Percentiles rank a stretch among this genome's conserved stretches.
Evolutionary conservation across 2,329 filamentous ascomycete genomes (phyloP).

Genomic region (Epichloe typhina): DNA sequence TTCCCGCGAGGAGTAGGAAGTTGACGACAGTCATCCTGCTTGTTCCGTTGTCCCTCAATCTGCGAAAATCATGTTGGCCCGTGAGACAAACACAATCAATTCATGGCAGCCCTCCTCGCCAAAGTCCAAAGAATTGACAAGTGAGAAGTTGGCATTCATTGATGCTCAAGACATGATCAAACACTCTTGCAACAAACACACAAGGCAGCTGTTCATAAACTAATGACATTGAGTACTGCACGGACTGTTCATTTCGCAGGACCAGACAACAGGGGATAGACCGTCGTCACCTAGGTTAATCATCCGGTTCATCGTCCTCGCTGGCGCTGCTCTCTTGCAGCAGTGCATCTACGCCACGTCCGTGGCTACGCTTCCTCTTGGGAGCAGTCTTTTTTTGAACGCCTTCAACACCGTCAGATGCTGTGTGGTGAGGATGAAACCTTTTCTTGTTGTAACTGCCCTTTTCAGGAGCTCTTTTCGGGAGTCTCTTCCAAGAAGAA

Average conservation of each 20-base stretch:
- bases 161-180: not conserved
- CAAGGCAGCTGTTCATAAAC: not conserved
- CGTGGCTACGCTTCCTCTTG: conserved; percentile 16
- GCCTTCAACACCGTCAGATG: conserved; percentile 33
- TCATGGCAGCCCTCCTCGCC: not conserved
- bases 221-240: not conserved
- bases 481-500: conserved; percentile 84
- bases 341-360: conserved; percentile 19
- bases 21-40: conserved; percentile 48
- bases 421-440: conserved; percentile 17
- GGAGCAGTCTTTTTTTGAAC: conserved; percentile 17
- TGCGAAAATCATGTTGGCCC: conserved; percentile 19
- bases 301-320: conserved; percentile 56
- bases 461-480: conserved; percentile 48
- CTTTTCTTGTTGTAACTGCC: conserved; percentile 22
- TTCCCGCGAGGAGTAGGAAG: conserved; percentile 25
- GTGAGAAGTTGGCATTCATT: not conserved
- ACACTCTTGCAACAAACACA: not conserved
- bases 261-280: conserved; percentile 56
- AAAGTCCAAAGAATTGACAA: not conserved
- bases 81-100: conserved; percentile 1
- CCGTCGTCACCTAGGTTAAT: conserved; percentile 44
- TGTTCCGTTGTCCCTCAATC: conserved; percentile 47
- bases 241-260: conserved; percentile 26
- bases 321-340: conserved; percentile 36